A percentile compares a stretch with the other conserved stretches of the same genome.
Evolutionary conservation across 2,329 filamentous ascomycete genomes (phyloP).

Genomic region (Cladosporium sp.): DNA sequence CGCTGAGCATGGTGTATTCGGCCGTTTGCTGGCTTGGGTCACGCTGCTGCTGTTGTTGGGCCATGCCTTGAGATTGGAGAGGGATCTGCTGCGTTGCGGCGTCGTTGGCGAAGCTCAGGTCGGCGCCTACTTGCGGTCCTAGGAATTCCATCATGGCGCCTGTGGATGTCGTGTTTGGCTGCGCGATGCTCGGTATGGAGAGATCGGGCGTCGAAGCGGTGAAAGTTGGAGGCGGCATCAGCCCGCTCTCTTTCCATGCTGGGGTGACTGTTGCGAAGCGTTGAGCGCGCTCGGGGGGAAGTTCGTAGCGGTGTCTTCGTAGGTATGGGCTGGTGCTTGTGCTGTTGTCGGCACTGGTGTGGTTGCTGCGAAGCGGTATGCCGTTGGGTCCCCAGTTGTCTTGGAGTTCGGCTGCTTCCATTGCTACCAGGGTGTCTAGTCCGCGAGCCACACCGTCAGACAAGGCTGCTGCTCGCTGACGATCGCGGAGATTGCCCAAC

Average conservation of each 20-base stretch:
- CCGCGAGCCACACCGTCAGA: constrained; percentile 7
- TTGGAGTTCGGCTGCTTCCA: constrained; percentile 15
- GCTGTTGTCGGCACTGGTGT: constrained; percentile 1
- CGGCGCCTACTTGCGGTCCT: constrained; percentile 19
- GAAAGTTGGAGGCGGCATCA: constrained; percentile 24
- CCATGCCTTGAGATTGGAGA: neutral
- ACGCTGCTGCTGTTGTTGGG: neutral
- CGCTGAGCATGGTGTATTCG: neutral
- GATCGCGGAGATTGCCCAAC: constrained; percentile 1
- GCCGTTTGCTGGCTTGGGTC: neutral
- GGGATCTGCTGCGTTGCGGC: constrained; percentile 18
- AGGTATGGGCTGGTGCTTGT: constrained; percentile 18
- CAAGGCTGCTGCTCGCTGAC: constrained; percentile 5
- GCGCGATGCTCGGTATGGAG: constrained; percentile 15
- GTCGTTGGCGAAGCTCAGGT: constrained; percentile 25
- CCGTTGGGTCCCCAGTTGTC: constrained; percentile 13
- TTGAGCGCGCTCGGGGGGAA: constrained; percentile 24
- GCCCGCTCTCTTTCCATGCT: constrained; percentile 27
- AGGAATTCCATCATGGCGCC: constrained; percentile 31
- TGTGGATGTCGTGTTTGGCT: constrained; percentile 17
- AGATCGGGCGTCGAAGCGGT: constrained; percentile 13
- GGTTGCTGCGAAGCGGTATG: constrained; percentile 3
- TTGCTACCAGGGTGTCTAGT: constrained; percentile 6
- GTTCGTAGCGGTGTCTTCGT: constrained; percentile 24
- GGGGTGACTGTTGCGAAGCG: constrained; percentile 27